phyloP scores from a whole-genome alignment of 305 asterid species.

The Salvia sclarea region DNA sequence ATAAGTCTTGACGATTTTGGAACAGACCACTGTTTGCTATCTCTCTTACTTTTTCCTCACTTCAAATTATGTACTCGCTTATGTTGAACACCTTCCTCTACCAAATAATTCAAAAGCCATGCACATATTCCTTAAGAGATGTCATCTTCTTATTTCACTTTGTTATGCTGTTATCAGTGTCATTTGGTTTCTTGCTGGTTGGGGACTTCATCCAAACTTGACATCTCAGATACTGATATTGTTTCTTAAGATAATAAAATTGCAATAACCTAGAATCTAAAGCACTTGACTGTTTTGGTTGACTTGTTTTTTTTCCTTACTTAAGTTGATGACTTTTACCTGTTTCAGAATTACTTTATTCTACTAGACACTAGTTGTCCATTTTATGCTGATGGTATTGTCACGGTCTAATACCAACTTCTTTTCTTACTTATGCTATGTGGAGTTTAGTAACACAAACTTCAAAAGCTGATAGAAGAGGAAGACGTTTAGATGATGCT shows the following conservation, averaged over 20 bases:
- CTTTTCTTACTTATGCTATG: conserved; percentile 23
- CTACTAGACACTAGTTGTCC: neutral
- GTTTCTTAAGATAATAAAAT: neutral
- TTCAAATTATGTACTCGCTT: neutral
- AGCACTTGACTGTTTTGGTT: conserved; percentile 3
- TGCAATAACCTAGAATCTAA: neutral
- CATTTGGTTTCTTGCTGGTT: neutral
- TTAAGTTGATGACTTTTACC: neutral
- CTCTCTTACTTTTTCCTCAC: neutral
- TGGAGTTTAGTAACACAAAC: conserved; percentile 29
- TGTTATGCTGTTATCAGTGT: neutral
- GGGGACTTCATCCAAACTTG: neutral
- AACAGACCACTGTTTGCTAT: neutral
- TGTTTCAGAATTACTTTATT: neutral
- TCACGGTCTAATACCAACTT: conserved; percentile 20
- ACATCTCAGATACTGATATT: neutral
- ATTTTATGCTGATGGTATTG: neutral
- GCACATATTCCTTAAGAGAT: neutral
- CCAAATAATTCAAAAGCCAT: neutral
- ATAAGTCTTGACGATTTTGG: neutral
- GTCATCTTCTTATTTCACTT: conserved; percentile 2
- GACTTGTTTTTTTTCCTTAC: neutral
- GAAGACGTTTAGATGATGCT: conserved; percentile 44
- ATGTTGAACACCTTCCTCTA: neutral
- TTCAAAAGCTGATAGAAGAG: conserved; percentile 40